A percentile compares a stretch with the other conserved stretches of the same genome.
phyloP scores from a whole-genome alignment of 1,284 basidiomycete species.

The Cystobasidium sp. region DNA sequence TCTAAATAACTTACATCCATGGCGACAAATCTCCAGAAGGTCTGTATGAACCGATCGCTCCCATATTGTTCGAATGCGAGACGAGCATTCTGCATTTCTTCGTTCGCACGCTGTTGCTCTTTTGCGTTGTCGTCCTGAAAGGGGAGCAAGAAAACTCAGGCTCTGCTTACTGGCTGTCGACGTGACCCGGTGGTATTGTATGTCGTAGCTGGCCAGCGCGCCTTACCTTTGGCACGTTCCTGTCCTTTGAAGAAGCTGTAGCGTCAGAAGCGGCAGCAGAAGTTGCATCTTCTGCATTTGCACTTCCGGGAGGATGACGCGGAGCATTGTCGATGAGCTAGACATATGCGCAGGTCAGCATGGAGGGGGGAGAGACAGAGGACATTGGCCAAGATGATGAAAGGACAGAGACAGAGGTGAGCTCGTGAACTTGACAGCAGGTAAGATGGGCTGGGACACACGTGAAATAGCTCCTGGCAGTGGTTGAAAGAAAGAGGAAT shows the following conservation, averaged over 20 bases:
- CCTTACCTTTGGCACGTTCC: slow-evolving; percentile 29
- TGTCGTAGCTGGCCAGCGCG: no score
- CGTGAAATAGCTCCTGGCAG: slow-evolving; percentile 46
- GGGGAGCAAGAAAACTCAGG: background rate
- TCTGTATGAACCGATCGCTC: slow-evolving; percentile 54
- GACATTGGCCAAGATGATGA: background rate
- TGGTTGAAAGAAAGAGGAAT: slow-evolving; percentile 16
- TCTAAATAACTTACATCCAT: slow-evolving; percentile 30
- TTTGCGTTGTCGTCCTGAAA: slow-evolving; percentile 52
- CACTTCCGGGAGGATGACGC: slow-evolving; percentile 15
- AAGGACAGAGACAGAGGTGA: no score
- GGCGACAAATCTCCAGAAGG: slow-evolving; percentile 57
- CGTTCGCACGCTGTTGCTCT: slow-evolving; percentile 54
- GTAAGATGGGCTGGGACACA: background rate
- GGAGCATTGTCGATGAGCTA: slow-evolving; percentile 49
- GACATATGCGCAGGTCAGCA: slow-evolving; percentile 2
- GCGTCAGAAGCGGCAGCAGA: slow-evolving; percentile 24
- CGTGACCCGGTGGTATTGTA: no score
- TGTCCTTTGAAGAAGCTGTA: background rate
- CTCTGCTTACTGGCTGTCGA: no score
- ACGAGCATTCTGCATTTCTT: slow-evolving; percentile 56
- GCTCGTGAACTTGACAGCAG: no score
- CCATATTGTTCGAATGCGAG: slow-evolving; percentile 57
- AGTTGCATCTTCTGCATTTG: slow-evolving; percentile 32
- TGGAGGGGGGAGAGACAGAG: slow-evolving; percentile 14